These are phyloP conservation scores for Podila clonocystis DNA, from an alignment of 192 early-diverging fungal genomes.

Conservation along the genomic window DNA sequence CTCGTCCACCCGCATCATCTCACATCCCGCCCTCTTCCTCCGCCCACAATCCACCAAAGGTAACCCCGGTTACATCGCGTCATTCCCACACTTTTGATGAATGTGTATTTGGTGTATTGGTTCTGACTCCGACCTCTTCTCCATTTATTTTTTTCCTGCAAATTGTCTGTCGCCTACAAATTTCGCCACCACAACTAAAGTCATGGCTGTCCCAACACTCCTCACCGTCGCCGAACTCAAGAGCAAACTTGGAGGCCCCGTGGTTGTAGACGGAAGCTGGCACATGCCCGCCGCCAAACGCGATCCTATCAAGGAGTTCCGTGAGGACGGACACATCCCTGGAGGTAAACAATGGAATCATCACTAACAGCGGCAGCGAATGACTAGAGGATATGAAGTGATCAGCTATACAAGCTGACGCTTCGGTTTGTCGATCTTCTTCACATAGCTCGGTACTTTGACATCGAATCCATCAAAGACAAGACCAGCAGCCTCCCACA, in stretches of 20 bases:
- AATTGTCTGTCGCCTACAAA: not conserved
- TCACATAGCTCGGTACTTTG: constrained; percentile 83
- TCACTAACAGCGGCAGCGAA: not conserved
- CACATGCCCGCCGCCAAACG: constrained; percentile 82
- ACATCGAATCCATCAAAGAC: constrained; percentile 90
- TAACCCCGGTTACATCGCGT: not conserved
- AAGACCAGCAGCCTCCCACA: constrained; percentile 79
- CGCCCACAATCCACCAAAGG: constrained; percentile 9
- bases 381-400: too few relatives aligned
- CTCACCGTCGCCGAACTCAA: constrained; percentile 39
- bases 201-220: constrained; percentile 39
- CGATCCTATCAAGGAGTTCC: constrained; percentile 77
- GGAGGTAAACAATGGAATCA: constrained; percentile 14
- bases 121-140: too few relatives aligned
- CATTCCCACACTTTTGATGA: not conserved
- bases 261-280: constrained; percentile 93
- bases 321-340: constrained; percentile 59
- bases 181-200: constrained; percentile 2
- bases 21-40: constrained; percentile 13
- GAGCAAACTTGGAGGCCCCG: constrained; percentile 66
- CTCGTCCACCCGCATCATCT: constrained; percentile 17
- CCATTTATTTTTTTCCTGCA: not conserved
- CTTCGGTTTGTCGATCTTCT: not conserved
- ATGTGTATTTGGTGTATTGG: not conserved
- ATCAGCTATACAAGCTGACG: not conserved